Percentiles rank a stretch among this genome's conserved stretches.
Conservation (phyloP, 768 basidiomycete genomes). For the Leccinum ochraceum region DNA sequence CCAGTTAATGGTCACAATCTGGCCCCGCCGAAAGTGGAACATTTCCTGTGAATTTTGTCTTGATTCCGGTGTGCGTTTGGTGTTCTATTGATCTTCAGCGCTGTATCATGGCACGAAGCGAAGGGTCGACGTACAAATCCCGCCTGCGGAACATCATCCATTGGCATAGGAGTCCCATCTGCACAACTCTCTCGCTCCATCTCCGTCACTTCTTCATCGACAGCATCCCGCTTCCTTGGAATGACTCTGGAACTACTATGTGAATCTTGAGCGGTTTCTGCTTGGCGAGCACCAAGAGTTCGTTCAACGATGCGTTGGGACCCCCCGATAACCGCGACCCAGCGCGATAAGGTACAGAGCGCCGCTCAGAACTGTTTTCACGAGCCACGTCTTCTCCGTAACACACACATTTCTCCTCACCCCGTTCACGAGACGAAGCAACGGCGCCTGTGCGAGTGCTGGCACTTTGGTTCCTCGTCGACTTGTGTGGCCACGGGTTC, state of each 20-base stretch:
- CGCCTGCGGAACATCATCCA: not conserved
- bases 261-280: slow-evolving; percentile 13
- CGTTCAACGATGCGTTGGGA: slow-evolving; percentile 18
- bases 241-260: slow-evolving; percentile 6
- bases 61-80: not conserved
- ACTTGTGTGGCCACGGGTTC: not conserved
- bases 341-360: not conserved
- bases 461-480: not conserved
- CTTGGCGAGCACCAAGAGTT: slow-evolving; percentile 20
- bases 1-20: slow-evolving; percentile 10
- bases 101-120: not conserved
- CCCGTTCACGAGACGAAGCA: too few species aligned
- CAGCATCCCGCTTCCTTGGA: slow-evolving; percentile 12
- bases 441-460: not conserved
- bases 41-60: not conserved
- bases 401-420: too few species aligned
- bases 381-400: not conserved
- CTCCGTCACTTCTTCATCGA: not conserved
- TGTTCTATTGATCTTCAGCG: not conserved
- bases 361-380: not conserved
- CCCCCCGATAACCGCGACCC: slow-evolving; percentile 16
- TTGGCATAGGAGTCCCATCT: too few species aligned
- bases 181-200: not conserved
- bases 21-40: slow-evolving; percentile 18
- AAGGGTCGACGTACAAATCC: not conserved